Evolutionary conservation across 225 moss, liverwort and hornwort species (phyloP).

Genomic region (Antitrichia curtipendula): DNA sequence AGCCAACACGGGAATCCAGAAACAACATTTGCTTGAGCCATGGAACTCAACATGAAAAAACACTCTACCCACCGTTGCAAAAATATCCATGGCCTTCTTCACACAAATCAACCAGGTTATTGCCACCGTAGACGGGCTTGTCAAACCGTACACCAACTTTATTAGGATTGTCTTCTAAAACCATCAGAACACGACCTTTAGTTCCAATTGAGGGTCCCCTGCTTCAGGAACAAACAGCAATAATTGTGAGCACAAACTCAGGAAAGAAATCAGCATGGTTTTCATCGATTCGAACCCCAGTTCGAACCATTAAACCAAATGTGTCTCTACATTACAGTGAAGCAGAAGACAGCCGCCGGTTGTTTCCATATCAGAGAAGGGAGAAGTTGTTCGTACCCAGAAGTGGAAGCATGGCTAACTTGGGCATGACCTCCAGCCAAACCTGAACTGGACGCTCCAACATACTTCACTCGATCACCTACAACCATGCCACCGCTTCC

Average conservation of each 20-base stretch:
- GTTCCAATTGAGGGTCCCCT: constrained; percentile 88
- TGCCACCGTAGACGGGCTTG: constrained; percentile 84
- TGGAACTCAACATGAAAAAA: neutral
- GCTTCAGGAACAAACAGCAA: constrained; percentile 41
- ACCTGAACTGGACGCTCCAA: constrained; percentile 61
- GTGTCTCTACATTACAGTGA: neutral
- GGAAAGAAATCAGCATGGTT: neutral
- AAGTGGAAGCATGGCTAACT: constrained; percentile 55
- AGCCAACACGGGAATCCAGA: neutral
- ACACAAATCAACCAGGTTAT: constrained; percentile 81
- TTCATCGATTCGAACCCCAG: neutral
- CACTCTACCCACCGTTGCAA: constrained; percentile 56
- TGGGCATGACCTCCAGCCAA: constrained; percentile 64
- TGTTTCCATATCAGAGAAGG: neutral
- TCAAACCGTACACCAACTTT: constrained; percentile 97
- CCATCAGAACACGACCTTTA: constrained; percentile 75
- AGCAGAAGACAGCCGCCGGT: neutral
- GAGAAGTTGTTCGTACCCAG: constrained; percentile 45
- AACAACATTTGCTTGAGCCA: neutral
- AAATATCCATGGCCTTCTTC: constrained; percentile 95
- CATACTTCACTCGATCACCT: constrained; percentile 90
- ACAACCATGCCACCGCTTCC: neutral
- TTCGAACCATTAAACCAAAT: neutral
- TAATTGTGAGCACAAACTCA: constrained; percentile 4
- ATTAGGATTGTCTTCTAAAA: constrained; percentile 77